Percentiles rank a stretch among this genome's conserved stretches.
Evolutionary conservation across 805 yeast genomes (phyloP).

Genomic region (Ascoidea tarda): DNA sequence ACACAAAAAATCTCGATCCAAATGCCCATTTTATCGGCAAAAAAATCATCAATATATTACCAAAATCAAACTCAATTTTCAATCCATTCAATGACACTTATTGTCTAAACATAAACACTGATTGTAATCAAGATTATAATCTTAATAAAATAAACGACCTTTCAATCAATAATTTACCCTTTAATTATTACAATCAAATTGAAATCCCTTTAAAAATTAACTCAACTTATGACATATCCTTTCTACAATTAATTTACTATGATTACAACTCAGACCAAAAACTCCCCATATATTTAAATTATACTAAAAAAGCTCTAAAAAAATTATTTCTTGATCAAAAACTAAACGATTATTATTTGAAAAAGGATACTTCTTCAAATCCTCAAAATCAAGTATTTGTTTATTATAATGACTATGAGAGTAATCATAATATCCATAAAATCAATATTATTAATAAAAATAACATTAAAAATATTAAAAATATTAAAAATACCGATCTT

Average conservation of each 20-base stretch:
- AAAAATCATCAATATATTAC: conserved; percentile 74
- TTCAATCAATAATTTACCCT: conserved; percentile 4
- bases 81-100: conserved; percentile 58
- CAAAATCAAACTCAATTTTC: conserved; percentile 77
- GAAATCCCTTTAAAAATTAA: conserved; percentile 67
- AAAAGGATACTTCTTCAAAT: neutral
- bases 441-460: too few relatives aligned
- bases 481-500: too few relatives aligned
- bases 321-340: conserved; percentile 13
- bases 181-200: conserved; percentile 17
- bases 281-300: conserved; percentile 25
- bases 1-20: conserved; percentile 13
- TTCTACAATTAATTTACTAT: conserved; percentile 47
- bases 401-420: conserved; percentile 4
- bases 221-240: conserved; percentile 59
- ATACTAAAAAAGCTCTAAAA: conserved; percentile 40
- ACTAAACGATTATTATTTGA: neutral
- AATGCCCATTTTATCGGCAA: conserved; percentile 67
- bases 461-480: too few relatives aligned
- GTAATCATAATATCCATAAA: too few relatives aligned
- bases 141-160: too few relatives aligned
- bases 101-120: conserved; percentile 35
- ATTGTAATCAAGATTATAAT: conserved; percentile 12
- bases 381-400: neutral
- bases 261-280: conserved; percentile 34